Conservation (phyloP, 192 early-diverging fungal species). For the Gaertneriomyces sp. region DNA sequence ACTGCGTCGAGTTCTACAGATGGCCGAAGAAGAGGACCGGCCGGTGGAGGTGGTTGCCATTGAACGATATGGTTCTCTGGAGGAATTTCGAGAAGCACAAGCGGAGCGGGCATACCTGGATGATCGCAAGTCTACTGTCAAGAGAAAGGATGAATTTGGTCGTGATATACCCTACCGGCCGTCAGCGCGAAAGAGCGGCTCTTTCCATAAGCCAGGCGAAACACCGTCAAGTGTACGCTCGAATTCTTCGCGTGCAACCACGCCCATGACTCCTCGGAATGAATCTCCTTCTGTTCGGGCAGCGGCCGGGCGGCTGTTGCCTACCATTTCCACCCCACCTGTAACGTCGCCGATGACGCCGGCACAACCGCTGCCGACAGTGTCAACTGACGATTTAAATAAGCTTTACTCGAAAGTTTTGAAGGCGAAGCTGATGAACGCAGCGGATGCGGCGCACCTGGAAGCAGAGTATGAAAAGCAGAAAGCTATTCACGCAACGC, state of each 20-base stretch:
- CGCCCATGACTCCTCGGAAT: too few species aligned
- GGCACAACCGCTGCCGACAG: constrained; percentile 11
- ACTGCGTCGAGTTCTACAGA: constrained; percentile 61
- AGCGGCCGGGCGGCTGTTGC: too few species aligned
- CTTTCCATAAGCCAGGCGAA: constrained; percentile 21
- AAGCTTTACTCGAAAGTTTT: constrained; percentile 77
- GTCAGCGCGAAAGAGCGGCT: constrained; percentile 8
- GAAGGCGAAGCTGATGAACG: constrained; percentile 72
- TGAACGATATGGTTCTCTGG: constrained; percentile 71
- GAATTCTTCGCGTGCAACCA: too few species aligned
- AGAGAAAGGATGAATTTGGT: constrained; percentile 18
- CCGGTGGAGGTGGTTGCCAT: constrained; percentile 62
- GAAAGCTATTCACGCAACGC: constrained; percentile 27
- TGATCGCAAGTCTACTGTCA: constrained; percentile 2
- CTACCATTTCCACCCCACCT: too few species aligned
- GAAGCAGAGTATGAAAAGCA: constrained; percentile 71
- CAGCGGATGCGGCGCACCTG: constrained; percentile 51
- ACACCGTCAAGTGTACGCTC: background rate
- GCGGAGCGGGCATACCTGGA: constrained; percentile 65
- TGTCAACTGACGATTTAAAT: constrained; percentile 72
- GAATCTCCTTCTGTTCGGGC: too few species aligned
- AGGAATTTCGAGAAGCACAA: constrained; percentile 61
- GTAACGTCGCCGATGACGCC: too few species aligned
- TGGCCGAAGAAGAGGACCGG: constrained; percentile 63
- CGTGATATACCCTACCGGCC: constrained; percentile 23